phyloP scores from a whole-genome alignment of 2,329 filamentous ascomycete genomes.

The Elsinoe fawcettii region DNA sequence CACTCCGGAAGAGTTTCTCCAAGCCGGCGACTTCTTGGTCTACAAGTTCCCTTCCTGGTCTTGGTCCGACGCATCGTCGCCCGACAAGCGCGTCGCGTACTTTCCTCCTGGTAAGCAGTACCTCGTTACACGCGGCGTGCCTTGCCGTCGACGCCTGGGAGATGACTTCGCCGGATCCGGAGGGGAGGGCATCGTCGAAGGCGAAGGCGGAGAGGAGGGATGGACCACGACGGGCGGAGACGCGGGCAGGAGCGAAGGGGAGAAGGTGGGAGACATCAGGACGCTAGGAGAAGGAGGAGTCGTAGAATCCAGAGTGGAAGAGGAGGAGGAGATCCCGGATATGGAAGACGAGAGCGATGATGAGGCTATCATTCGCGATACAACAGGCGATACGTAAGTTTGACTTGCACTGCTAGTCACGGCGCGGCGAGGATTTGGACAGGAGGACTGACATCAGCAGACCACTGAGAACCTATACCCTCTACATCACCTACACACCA shows the following conservation, averaged over 20 bases:
- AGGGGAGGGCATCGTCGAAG: conserved; percentile 38
- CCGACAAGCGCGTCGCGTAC: conserved; percentile 67
- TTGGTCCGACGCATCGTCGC: conserved; percentile 84
- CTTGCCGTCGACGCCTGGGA: conserved; percentile 83
- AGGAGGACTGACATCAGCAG: conserved; percentile 39
- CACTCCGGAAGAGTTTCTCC: conserved; percentile 92
- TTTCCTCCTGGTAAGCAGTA: conserved; percentile 90
- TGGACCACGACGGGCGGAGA: conserved; percentile 86
- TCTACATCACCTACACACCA: conserved; percentile 96
- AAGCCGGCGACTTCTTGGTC: conserved; percentile 92
- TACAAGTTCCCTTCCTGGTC: conserved; percentile 99
- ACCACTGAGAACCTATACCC: conserved; percentile 84
- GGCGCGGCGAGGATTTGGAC: no score
- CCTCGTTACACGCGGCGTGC: conserved; percentile 86
- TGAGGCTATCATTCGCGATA: conserved; percentile 87
- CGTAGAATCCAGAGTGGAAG: conserved; percentile 65
- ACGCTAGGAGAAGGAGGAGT: conserved; percentile 87
- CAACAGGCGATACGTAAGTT: conserved; percentile 50
- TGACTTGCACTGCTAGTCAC: background rate
- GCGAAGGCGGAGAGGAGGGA: conserved; percentile 67
- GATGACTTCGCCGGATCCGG: conserved; percentile 88
- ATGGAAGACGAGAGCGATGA: conserved; percentile 96
- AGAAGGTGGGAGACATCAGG: conserved; percentile 70
- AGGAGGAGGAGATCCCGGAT: conserved; percentile 81
- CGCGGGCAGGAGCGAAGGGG: conserved; percentile 54